A percentile compares a stretch with the other conserved stretches of the same genome.
Evolutionary conservation across 805 yeast genomes (phyloP).

Genomic region (Wickerhamiella spandovensis): DNA sequence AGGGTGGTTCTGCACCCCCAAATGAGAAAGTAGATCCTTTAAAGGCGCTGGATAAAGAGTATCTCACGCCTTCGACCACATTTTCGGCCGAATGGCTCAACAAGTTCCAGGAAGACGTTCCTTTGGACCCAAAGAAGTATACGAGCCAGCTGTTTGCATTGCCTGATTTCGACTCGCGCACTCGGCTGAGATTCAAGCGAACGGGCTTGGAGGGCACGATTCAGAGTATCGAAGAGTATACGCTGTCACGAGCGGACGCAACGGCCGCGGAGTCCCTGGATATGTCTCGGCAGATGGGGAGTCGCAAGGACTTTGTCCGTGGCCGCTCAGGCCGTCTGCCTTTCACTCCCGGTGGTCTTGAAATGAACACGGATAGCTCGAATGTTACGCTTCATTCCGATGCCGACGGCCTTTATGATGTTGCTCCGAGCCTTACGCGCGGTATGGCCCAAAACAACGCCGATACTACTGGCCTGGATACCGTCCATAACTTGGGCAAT

Average conservation of each 20-base stretch:
- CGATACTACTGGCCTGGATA: conserved; percentile 16
- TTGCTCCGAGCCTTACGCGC: conserved; percentile 70
- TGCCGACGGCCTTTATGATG: conserved; percentile 60
- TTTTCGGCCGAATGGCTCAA: conserved; percentile 63
- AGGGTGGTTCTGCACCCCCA: background rate
- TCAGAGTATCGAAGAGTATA: conserved; percentile 48
- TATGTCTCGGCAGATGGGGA: conserved; percentile 50
- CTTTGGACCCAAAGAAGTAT: conserved; percentile 25
- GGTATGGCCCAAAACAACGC: conserved; percentile 42
- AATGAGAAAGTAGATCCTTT: background rate
- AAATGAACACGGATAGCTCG: conserved; percentile 16
- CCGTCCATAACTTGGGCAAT: conserved; percentile 9
- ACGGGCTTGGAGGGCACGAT: conserved; percentile 63
- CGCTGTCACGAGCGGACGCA: conserved; percentile 32
- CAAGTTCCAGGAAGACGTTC: conserved; percentile 38
- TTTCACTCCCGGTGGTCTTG: conserved; percentile 85
- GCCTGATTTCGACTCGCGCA: conserved; percentile 52
- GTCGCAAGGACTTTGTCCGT: conserved; percentile 44
- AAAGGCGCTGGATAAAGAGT: conserved; percentile 27
- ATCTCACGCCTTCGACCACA: conserved; percentile 47
- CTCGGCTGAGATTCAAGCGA: conserved; percentile 55
- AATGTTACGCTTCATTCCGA: conserved; percentile 44
- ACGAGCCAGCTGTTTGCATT: conserved; percentile 37
- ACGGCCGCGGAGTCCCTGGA: conserved; percentile 62
- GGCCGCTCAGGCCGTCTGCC: conserved; percentile 74